These are phyloP conservation scores for Sugiyamaella novakii DNA, from an alignment of 1,139 yeast genomes.

Conservation along the genomic window DNA sequence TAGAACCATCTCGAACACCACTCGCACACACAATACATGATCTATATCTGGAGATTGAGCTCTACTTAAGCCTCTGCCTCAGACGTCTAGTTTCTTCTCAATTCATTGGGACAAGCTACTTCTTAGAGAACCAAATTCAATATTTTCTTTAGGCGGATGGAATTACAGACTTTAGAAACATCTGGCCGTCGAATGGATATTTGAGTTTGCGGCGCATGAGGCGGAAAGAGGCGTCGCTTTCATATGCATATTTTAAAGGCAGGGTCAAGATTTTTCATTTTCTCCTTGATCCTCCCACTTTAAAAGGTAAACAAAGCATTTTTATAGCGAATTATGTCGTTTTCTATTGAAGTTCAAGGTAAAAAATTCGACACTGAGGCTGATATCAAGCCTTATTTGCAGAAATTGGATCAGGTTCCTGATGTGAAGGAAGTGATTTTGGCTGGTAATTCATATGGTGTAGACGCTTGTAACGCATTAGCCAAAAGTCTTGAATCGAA, in stretches of 20 bases:
- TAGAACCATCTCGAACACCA: conserved; percentile 17
- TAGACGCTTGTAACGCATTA: conserved; percentile 77
- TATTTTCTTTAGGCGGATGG: no score
- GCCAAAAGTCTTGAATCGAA: conserved; percentile 57
- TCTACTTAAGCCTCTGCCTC: no score
- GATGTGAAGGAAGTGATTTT: conserved; percentile 67
- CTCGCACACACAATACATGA: no score
- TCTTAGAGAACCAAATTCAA: no score
- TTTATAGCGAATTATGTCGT: conserved; percentile 22
- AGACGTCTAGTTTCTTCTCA: no score
- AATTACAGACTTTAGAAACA: no score
- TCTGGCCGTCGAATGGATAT: no score
- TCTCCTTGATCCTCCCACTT: no score
- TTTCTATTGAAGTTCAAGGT: conserved; percentile 74
- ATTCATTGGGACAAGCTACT: no score
- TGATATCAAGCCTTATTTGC: conserved; percentile 70
- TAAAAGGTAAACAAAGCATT: not conserved
- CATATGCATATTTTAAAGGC: conserved; percentile 1
- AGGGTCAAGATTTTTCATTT: conserved; percentile 4
- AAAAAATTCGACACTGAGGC: conserved; percentile 69
- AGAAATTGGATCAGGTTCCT: conserved; percentile 50
- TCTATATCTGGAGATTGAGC: no score
- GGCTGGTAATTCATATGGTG: conserved; percentile 92
- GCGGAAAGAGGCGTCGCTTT: conserved; percentile 2
- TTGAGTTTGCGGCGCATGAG: conserved; percentile 8